Percentiles rank a stretch among this genome's conserved stretches.
phyloP scores from a whole-genome alignment of 108 stramenopile genomes.

The Nitzschia sp. region DNA sequence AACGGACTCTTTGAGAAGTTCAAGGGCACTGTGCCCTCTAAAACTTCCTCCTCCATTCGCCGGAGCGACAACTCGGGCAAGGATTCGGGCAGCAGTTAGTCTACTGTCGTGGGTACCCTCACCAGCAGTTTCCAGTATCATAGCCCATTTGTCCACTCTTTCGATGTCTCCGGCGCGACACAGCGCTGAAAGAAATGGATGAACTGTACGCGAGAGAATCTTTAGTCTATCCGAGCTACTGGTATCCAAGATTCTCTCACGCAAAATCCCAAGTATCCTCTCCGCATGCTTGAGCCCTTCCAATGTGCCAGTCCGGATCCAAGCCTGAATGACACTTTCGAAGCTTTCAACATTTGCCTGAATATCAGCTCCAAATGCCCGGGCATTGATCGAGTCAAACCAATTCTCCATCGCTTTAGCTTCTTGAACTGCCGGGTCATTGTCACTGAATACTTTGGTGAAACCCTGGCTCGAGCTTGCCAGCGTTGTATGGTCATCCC shows the following conservation, averaged over 20 bases:
- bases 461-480: slow-evolving; percentile 22
- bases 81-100: slow-evolving; percentile 3
- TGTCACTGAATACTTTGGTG: slow-evolving; percentile 44
- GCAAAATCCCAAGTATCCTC: slow-evolving; percentile 31
- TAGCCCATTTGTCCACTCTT: slow-evolving; percentile 58
- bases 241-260: not conserved
- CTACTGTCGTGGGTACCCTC: not conserved
- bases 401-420: slow-evolving; percentile 58
- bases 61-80: slow-evolving; percentile 12
- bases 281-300: slow-evolving; percentile 63
- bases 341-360: slow-evolving; percentile 63
- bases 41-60: not conserved
- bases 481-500: slow-evolving; percentile 52
- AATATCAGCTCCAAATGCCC: slow-evolving; percentile 22
- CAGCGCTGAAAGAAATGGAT: slow-evolving; percentile 77
- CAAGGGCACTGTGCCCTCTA: not conserved
- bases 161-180: slow-evolving; percentile 46
- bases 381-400: slow-evolving; percentile 46
- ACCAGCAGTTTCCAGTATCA: slow-evolving; percentile 14
- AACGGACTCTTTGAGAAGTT: not conserved
- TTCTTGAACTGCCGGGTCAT: slow-evolving; percentile 26
- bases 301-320: slow-evolving; percentile 63
- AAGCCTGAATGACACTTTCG: slow-evolving; percentile 76
- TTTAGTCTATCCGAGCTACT: no score
- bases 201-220: slow-evolving; percentile 55